Percentiles rank a stretch among this genome's conserved stretches.
These are phyloP conservation scores for Spizellomyces punctatus DNA, from an alignment of 192 early-diverging fungal species.

Conservation along the genomic window DNA sequence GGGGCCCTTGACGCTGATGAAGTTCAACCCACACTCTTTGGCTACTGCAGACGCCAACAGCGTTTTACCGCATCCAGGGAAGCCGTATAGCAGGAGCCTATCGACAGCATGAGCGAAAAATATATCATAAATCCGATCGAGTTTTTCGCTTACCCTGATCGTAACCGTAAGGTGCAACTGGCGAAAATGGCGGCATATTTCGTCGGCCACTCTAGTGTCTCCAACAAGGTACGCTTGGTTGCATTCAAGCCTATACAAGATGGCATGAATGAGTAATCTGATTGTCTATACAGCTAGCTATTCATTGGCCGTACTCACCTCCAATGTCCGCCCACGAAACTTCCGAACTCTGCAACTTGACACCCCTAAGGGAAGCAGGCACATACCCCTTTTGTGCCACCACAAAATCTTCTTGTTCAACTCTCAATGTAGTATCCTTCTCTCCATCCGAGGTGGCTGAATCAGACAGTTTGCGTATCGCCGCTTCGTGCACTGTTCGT, in stretches of 20 bases:
- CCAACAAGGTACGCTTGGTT: slow-evolving; percentile 76
- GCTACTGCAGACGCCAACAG: slow-evolving; percentile 93
- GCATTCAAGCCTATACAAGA: slow-evolving; percentile 66
- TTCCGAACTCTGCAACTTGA: slow-evolving; percentile 74
- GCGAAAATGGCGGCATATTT: slow-evolving; percentile 91
- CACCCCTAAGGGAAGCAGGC: slow-evolving; percentile 76
- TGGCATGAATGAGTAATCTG: not conserved
- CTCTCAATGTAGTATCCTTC: not conserved
- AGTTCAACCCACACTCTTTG: slow-evolving; percentile 95
- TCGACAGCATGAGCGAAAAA: not conserved
- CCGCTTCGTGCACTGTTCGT: slow-evolving; percentile 79
- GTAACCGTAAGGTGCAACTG: slow-evolving; percentile 81
- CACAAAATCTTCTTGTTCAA: slow-evolving; percentile 70
- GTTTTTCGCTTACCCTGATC: slow-evolving; percentile 69
- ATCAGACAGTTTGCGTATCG: slow-evolving; percentile 63
- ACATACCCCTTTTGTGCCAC: slow-evolving; percentile 77
- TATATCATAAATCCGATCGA: not conserved
- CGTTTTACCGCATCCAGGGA: slow-evolving; percentile 99
- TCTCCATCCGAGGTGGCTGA: not conserved
- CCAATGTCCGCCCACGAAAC: slow-evolving; percentile 90
- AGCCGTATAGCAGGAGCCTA: slow-evolving; percentile 90
- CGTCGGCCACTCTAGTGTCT: slow-evolving; percentile 95
- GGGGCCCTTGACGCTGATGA: slow-evolving; percentile 96
- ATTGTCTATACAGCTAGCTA: slow-evolving; percentile 1
- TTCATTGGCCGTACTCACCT: slow-evolving; percentile 40